Base-by-base conservation (phyloP, 2,329 filamentous ascomycete species). In the Hymenoscyphus fructigenus region DNA sequence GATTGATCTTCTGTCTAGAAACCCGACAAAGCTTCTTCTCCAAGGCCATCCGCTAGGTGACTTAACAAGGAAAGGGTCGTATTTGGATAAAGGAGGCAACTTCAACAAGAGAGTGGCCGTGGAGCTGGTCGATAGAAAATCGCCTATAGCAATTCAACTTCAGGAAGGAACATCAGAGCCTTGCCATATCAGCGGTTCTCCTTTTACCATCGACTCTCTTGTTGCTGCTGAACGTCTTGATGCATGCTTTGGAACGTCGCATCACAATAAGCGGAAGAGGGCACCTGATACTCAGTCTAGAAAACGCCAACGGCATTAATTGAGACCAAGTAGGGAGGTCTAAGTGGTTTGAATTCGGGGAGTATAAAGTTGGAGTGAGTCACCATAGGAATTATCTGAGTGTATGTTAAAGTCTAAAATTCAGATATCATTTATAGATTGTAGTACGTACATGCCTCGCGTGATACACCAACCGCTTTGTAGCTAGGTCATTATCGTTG, bases 61-160 rank as follows among this genome's bases (percentile, higher is more conserved):
- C 15, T 68, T 64, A 17, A 61, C 69, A 34, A 59, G 61, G 34
- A 65, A 72, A 65, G 59, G 65, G 20, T 72, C 63, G 61, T 72
- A 61, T 53, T 34, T 70, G 15, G 64, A 44, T 56, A 64, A 59
- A 62, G 63, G 67, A 57, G 66, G 67, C 28, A 70, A 70, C 59
- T 71, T 72, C 56, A 64, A 63, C 57, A 72, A 72, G 61, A 71
- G 66, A 57, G 65, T 71, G 23, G 65, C 36, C 61, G 63, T 69
- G 41, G 62, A 71, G 41, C 50, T 71, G 57, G 29, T 29, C 26
- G 65, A 36, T 62, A 69, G 62, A 57, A 32, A 66, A 44, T 59
- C 66, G 29, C 44, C 62, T 20, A 53, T 69, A 29, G 65, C 64
- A 29, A 62, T 70, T 53, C 61, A 64, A 17, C 67, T 70, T 56